phyloP scores from a whole-genome alignment of 164 flowering plant genomes.

The Santalum album region DNA sequence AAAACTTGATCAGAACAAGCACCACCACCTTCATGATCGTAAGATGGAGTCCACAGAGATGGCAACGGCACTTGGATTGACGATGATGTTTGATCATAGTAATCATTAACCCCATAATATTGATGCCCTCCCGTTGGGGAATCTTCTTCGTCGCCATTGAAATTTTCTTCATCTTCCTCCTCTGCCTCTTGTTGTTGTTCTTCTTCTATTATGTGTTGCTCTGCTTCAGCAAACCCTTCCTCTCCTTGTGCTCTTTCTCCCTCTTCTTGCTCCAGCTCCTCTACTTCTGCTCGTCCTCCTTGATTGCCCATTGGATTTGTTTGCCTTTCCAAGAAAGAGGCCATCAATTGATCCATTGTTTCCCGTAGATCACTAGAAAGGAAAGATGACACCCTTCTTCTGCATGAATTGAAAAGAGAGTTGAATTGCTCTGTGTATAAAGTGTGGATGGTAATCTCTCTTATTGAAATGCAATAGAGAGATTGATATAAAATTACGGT shows the following conservation, averaged over 20 bases:
- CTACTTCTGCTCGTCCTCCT: background rate
- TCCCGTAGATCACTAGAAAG: constrained; percentile 57
- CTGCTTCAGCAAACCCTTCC: constrained; percentile 1
- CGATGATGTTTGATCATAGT: constrained; percentile 27
- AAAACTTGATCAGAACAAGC: constrained; percentile 14
- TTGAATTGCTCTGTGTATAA: background rate
- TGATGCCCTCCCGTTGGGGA: constrained; percentile 17
- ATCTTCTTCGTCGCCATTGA: constrained; percentile 22
- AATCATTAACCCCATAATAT: constrained; percentile 23
- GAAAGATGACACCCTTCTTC: constrained; percentile 63
- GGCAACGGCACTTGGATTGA: constrained; percentile 23
- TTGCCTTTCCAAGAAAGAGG: constrained; percentile 23
- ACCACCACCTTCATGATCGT: constrained; percentile 23
- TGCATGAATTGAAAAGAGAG: constrained; percentile 18
- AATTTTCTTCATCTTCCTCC: constrained; percentile 8
- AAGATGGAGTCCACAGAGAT: constrained; percentile 20
- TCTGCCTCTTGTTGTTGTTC: constrained; percentile 7
- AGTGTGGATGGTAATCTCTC: background rate
- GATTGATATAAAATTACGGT: background rate
- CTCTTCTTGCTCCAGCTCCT: background rate
- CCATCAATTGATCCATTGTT: constrained; percentile 43
- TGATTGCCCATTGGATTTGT: constrained; percentile 1
- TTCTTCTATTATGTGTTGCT: constrained; percentile 11
- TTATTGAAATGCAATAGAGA: background rate
- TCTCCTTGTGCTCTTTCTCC: no score